A percentile compares a stretch with the other conserved stretches of the same genome.
Conservation (phyloP, 2,329 filamentous ascomycete genomes). For the Nigrospora sphaerica region DNA sequence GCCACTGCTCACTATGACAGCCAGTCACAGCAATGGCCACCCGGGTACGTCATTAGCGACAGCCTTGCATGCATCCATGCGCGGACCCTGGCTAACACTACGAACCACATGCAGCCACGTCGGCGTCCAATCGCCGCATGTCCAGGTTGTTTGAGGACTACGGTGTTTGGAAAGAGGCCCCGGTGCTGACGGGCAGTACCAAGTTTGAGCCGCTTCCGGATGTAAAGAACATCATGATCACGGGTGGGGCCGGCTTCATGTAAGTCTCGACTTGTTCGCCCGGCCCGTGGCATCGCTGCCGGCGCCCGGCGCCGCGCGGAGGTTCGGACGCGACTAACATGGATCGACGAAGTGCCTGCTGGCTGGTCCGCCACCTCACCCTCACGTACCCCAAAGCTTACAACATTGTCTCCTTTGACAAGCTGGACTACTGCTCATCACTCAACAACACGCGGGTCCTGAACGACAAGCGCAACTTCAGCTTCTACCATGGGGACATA, state of each 20-base stretch:
- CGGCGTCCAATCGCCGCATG: no score
- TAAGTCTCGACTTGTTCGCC: conserved; percentile 31
- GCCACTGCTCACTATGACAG: no score
- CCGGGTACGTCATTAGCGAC: no score
- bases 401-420: conserved; percentile 77
- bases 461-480: conserved; percentile 63
- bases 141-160: conserved; percentile 45
- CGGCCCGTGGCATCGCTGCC: no score
- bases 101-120: no score
- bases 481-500: conserved; percentile 73
- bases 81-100: no score
- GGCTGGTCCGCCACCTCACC: conserved; percentile 73
- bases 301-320: no score
- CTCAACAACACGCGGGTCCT: conserved; percentile 71
- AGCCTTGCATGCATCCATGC: no score
- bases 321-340: no score
- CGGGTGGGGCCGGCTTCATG: conserved; percentile 82
- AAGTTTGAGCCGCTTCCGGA: conserved; percentile 62
- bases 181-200: conserved; percentile 61
- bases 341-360: conserved; percentile 56
- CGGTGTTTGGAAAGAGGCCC: conserved; percentile 65
- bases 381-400: conserved; percentile 68
- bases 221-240: conserved; percentile 76
- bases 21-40: no score
- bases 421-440: conserved; percentile 75